Percentiles rank a stretch among this genome's conserved stretches.
phyloP scores from a whole-genome alignment of 768 basidiomycete genomes.

The Mycena metata region DNA sequence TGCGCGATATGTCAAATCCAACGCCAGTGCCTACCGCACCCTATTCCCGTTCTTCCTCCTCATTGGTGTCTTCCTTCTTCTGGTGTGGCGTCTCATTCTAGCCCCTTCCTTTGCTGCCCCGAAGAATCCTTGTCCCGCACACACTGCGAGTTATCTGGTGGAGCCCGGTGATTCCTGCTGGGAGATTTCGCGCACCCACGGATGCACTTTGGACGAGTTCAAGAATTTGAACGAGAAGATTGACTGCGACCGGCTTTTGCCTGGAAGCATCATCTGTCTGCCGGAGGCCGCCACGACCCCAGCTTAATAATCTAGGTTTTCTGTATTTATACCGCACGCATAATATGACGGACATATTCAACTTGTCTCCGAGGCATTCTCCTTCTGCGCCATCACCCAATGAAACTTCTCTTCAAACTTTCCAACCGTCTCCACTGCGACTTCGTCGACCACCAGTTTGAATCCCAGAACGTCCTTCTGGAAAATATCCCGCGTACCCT shows the following conservation, averaged over 20 bases:
- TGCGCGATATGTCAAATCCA: constrained; percentile 50
- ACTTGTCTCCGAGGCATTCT: no score
- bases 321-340: neutral
- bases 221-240: constrained; percentile 65
- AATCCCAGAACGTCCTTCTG: constrained; percentile 31
- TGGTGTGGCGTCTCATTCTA: constrained; percentile 72
- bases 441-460: constrained; percentile 40
- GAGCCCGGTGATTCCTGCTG: constrained; percentile 76
- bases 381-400: constrained; percentile 42
- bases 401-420: constrained; percentile 43
- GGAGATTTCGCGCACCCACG: constrained; percentile 66
- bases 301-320: neutral
- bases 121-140: constrained; percentile 53
- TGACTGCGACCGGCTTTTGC: constrained; percentile 69
- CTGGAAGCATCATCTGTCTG: constrained; percentile 72
- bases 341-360: no score
- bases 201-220: constrained; percentile 65
- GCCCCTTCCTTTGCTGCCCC: constrained; percentile 56
- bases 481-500: constrained; percentile 44
- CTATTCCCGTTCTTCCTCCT: constrained; percentile 83
- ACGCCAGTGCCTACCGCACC: constrained; percentile 66
- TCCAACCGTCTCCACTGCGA: constrained; percentile 44
- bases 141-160: constrained; percentile 61
- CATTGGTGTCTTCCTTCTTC: constrained; percentile 71
- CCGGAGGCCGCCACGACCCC: constrained; percentile 46